Evolutionary conservation across 306 rosid species (phyloP).

Genomic region (Quercus aquifolioides): DNA sequence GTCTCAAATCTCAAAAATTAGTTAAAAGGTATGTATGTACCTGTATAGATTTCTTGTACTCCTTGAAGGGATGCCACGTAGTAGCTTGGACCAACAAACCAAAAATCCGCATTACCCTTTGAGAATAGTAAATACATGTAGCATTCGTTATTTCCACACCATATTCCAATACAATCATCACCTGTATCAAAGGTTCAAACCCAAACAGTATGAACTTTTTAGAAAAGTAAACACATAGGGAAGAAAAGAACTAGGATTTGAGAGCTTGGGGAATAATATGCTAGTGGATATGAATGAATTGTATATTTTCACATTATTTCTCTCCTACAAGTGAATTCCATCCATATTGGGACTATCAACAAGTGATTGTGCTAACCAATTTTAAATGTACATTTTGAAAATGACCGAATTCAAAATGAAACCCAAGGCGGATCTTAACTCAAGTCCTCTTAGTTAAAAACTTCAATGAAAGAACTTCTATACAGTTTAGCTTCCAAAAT

Average conservation of each 20-base stretch:
- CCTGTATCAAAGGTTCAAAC: background rate
- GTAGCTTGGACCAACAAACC: too few species aligned
- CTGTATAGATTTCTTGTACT: too few species aligned
- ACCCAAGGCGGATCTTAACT: constrained; percentile 41
- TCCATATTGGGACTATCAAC: constrained; percentile 47
- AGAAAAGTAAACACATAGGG: background rate
- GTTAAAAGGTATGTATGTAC: too few species aligned
- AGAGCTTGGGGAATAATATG: background rate
- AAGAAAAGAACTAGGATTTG: background rate
- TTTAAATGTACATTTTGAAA: constrained; percentile 37
- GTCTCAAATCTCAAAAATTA: too few species aligned
- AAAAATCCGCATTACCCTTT: background rate
- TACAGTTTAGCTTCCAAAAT: too few species aligned
- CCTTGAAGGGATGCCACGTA: too few species aligned
- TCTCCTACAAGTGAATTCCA: constrained; percentile 51
- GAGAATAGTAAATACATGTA: background rate
- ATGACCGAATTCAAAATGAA: constrained; percentile 37
- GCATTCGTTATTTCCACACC: background rate
- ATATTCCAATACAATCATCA: too few species aligned
- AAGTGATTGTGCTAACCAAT: background rate
- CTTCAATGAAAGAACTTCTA: too few species aligned
- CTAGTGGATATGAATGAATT: too few species aligned
- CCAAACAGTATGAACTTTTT: background rate
- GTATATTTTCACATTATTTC: constrained; percentile 28
- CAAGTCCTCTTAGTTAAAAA: constrained; percentile 25